Base-by-base conservation (phyloP, 2,329 filamentous ascomycete genomes). In the Ophiocordyceps australis region DNA sequence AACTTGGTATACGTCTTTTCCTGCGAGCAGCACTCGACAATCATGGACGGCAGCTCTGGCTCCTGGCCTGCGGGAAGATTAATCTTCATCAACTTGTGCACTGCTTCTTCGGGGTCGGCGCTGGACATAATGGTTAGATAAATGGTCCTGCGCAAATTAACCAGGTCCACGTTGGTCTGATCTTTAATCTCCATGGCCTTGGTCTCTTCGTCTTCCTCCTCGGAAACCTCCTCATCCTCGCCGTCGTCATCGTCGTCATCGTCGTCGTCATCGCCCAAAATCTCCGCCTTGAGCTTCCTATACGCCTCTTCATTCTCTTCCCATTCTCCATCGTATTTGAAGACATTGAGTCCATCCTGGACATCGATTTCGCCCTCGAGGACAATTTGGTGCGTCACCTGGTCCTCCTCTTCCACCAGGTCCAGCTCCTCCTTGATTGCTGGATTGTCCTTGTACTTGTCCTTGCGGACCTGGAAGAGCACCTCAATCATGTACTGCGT, bases 401-500 rank as follows among this genome's bases (percentile, higher is more conserved):
- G 89, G 43, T 98, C 89, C 49, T 95, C 86, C 51, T 98, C 89
- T 52, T 95, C 86, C 7, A 98, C 81, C 23, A 98, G 52, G 50
- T 98, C 89, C 30, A 98, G 58, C 47, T 98, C 89, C 45, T 94
- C 85, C 48, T 74, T 85, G 39, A 95, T 60, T 1, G 83, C 75
- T 12, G 76, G 82, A 41, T 95, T 83, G 41, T 95, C 83, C 57
- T 93, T 93, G 61, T 92, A 98, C 41, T 78, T 78, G 53, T 95
- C 86, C 52, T 94, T 93, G 35, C 89, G 71, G 29, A 94, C 77
- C 54, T 98, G 85, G 48, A 98, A 98, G 22, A 98, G 56, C 5
- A 95, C 89, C 49, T 98, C 89, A 30, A 98, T 86, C 80, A 93
- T 93, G 53, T 95, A 98, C 54, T 98, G 89, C n/a, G 86, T 85